Conservation (phyloP, 176 grass and related monocot species). For the Bothriochloa decipiens region DNA sequence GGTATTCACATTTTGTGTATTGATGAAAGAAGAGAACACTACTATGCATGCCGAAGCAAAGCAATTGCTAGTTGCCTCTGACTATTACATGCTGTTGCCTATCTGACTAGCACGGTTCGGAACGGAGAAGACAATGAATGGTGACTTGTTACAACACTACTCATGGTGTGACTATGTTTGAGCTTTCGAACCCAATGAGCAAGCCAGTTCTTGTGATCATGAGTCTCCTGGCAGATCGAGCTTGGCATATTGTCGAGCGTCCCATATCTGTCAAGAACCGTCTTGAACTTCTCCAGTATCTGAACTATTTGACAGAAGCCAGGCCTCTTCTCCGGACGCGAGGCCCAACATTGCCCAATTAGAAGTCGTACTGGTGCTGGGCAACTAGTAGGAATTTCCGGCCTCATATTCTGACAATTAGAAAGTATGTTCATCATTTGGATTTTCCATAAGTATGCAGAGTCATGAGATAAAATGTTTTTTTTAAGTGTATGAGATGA, state of each 20-base stretch:
- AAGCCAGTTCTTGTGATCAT: conserved; percentile 78
- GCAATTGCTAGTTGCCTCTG: background rate
- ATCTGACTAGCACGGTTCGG: conserved; percentile 25
- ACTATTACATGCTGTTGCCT: conserved; percentile 32
- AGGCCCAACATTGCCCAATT: conserved; percentile 86
- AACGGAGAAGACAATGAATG: background rate
- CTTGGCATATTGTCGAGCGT: conserved; percentile 63
- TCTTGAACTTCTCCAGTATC: conserved; percentile 80
- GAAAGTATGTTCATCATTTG: conserved; percentile 20
- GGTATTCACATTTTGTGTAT: conserved; percentile 5
- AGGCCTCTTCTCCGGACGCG: conserved; percentile 76
- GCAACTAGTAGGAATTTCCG: conserved; percentile 66
- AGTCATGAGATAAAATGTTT: background rate
- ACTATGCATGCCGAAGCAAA: background rate
- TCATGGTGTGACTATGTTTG: conserved; percentile 42
- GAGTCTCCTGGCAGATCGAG: conserved; percentile 51
- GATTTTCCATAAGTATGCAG: background rate
- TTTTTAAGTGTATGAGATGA: background rate
- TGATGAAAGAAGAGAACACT: background rate
- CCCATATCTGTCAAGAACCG: conserved; percentile 59
- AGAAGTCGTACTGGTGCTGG: conserved; percentile 64
- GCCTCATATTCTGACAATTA: conserved; percentile 83
- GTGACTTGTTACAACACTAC: no score
- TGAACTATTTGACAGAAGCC: conserved; percentile 87
- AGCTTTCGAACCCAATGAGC: conserved; percentile 69